Evolutionary conservation across 2,329 filamentous ascomycete species (phyloP), one percentile per base, ranked within the genome.

Genomic region (Botryosphaeria agaves): DNA sequence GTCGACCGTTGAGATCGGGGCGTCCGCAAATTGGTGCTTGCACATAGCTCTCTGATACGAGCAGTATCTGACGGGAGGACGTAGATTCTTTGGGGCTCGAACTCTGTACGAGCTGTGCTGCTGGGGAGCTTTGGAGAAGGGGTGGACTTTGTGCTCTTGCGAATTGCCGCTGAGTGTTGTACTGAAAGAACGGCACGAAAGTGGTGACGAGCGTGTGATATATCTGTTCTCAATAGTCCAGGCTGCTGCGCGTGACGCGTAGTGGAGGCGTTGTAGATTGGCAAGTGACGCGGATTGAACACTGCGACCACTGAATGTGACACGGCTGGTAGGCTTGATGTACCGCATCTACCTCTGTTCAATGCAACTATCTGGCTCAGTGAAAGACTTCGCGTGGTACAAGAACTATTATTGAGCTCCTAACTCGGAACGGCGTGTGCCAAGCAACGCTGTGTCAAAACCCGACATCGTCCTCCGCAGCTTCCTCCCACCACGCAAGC

Each of bases 31-130:
- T 34, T 64, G 61, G 38, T 69, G 59, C 51, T 68, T 70, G 56
- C 77, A 81, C 74, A 85, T 87, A 54, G 61, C 66, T 59, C 76
- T 67, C 57, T 75, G 69, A 55, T 77, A 78, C 32, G 81, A 87
- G 56, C 81, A 89, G 52, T 76, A 56, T 49, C 76, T 63, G 20
- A 42, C 32, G 5, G 7, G 8, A 9, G 40, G 34, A 46, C 42
- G 18, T n/a, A n/a, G n/a, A n/a, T n/a, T n/a, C n/a, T n/a, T n/a
- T n/a, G n/a, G n/a, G n/a, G n/a, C n/a, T n/a, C n/a, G n/a, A n/a
- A n/a, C n/a, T n/a, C n/a, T n/a, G n/a, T n/a, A n/a, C n/a, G n/a
- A n/a, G n/a, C n/a, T n/a, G n/a, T n/a, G n/a, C n/a, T n/a, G n/a
- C n/a, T n/a, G n/a, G n/a, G n/a, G n/a, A n/a, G n/a, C n/a, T n/a